These are phyloP conservation scores for Wickerhamomyces hampshirensis DNA, from an alignment of 805 yeast genomes.

Conservation along the genomic window DNA sequence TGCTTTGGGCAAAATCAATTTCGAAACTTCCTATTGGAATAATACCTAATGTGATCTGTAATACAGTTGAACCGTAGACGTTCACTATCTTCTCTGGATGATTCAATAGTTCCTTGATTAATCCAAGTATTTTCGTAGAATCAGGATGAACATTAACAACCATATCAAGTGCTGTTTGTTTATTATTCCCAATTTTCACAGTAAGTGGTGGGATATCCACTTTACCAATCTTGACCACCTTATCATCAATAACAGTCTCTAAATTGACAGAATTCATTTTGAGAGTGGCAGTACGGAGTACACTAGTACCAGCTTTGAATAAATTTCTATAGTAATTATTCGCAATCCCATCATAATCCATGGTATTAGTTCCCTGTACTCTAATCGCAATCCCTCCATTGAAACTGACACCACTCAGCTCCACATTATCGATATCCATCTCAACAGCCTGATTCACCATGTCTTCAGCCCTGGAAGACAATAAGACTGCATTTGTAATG, in stretches of 20 bases:
- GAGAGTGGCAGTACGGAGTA: conserved; percentile 25
- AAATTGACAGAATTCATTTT: conserved; percentile 29
- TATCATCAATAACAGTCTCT: conserved; percentile 19
- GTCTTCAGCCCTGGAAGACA: conserved; percentile 16
- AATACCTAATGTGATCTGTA: conserved; percentile 29
- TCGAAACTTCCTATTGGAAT: conserved; percentile 28
- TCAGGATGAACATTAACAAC: conserved; percentile 30
- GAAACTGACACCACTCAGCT: conserved; percentile 27
- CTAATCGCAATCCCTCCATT: conserved; percentile 29
- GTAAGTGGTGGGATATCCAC: conserved; percentile 30
- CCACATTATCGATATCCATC: conserved; percentile 27
- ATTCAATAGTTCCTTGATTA: conserved; percentile 28
- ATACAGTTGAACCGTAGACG: conserved; percentile 30
- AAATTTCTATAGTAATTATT: conserved; percentile 21
- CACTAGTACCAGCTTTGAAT: conserved; percentile 30
- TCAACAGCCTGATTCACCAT: conserved; percentile 28
- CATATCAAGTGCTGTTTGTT: conserved; percentile 24
- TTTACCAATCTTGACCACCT: conserved; percentile 27
- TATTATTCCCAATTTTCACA: conserved; percentile 27
- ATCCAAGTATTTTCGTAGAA: conserved; percentile 26
- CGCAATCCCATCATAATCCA: conserved; percentile 29
- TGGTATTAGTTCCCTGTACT: conserved; percentile 27
- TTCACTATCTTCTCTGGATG: conserved; percentile 29
- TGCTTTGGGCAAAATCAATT: conserved; percentile 28
- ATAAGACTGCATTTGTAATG: background rate